Percentiles rank a stretch among this genome's conserved stretches.
Evolutionary conservation across 2,329 filamentous ascomycete species (phyloP).

Genomic region (Lecanicillium sp.): DNA sequence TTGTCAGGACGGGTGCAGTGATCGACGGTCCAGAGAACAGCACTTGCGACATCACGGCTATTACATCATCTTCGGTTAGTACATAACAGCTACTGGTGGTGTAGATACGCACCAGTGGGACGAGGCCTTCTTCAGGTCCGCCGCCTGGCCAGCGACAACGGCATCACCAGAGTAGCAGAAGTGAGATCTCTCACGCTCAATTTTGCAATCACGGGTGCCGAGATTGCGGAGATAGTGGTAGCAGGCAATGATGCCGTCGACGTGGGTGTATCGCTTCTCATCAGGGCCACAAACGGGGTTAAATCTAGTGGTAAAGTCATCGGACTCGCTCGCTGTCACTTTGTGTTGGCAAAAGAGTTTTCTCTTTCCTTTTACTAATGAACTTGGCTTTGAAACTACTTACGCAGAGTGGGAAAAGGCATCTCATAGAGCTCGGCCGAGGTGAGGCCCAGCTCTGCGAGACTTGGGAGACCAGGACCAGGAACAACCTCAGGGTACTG

Average conservation of each 20-base stretch:
- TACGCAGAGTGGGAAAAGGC: background rate
- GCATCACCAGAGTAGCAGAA: constrained; percentile 4
- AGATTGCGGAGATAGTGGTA: background rate
- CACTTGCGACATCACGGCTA: background rate
- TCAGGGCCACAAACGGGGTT: background rate
- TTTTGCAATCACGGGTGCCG: background rate
- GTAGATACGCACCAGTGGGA: background rate
- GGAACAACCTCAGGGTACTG: constrained; percentile 1
- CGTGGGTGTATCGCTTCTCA: background rate
- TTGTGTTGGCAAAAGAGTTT: too few species aligned
- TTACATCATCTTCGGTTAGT: background rate
- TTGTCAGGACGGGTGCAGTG: background rate
- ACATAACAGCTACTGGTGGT: background rate
- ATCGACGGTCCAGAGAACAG: background rate
- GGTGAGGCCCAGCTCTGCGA: background rate
- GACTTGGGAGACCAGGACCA: background rate
- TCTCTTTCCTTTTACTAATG: too few species aligned
- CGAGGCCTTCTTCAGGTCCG: background rate
- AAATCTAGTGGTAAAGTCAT: background rate
- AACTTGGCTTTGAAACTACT: too few species aligned
- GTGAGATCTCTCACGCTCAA: background rate
- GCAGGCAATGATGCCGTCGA: background rate
- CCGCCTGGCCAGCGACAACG: background rate
- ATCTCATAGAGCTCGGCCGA: constrained; percentile 1
- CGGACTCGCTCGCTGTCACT: too few species aligned